These are phyloP conservation scores for Heritiera littoralis DNA, from an alignment of 345 rosid species.

Conservation along the genomic window DNA sequence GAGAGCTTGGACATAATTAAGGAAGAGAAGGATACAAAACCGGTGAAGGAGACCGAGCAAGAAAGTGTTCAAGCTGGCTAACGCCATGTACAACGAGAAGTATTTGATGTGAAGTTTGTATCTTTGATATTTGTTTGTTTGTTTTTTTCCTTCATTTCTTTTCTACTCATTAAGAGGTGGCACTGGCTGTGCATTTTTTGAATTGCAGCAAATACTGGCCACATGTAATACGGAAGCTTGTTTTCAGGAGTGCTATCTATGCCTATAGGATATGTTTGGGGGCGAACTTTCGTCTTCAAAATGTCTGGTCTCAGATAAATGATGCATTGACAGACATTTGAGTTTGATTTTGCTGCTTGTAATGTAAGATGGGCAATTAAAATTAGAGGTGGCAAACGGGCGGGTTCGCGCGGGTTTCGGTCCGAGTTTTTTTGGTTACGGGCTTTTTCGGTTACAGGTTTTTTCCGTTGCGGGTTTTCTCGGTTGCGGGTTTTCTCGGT, in stretches of 20 bases:
- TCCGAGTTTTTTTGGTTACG: too few species aligned
- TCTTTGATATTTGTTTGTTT: background rate
- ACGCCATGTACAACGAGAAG: background rate
- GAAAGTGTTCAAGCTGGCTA: slow-evolving; percentile 5
- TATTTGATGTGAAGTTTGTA: background rate
- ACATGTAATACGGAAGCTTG: slow-evolving; percentile 4
- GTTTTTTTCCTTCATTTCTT: background rate
- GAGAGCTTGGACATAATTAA: slow-evolving; percentile 54
- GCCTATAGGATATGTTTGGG: background rate
- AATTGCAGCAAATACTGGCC: background rate
- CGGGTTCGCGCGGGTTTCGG: too few species aligned
- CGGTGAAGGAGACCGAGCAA: slow-evolving; percentile 21
- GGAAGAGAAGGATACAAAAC: slow-evolving; percentile 44
- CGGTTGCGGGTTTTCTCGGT: too few species aligned
- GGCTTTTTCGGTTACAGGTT: too few species aligned
- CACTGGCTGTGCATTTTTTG: background rate
- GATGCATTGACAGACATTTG: too few species aligned
- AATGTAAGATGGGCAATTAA: too few species aligned
- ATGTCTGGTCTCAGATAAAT: too few species aligned
- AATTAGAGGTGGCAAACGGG: too few species aligned
- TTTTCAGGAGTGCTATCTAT: background rate
- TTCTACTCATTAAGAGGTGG: background rate
- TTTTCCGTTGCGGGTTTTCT: too few species aligned
- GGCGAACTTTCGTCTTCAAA: background rate
- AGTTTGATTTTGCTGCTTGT: too few species aligned